Evolutionary conservation across 2,329 filamentous ascomycete species (phyloP), one percentile per base, ranked within the genome.

Genomic region (Xylaria sp.): DNA sequence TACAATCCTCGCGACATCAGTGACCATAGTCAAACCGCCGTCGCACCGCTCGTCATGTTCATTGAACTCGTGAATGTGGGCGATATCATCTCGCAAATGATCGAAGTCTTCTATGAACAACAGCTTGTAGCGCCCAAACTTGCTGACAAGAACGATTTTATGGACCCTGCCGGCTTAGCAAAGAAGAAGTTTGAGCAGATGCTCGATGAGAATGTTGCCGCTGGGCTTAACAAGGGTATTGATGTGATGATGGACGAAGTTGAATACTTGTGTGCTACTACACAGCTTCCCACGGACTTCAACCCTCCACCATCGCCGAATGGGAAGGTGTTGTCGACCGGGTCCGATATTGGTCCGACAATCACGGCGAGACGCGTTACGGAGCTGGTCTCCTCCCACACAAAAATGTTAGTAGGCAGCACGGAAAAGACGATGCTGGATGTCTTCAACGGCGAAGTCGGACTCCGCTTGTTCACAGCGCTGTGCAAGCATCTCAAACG

Each of bases 111-210:
- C 72, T 99, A 96, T 75, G 90, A 96, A 72, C 94, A 97, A 76
- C 94, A 99, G 76, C 83, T 99, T 34, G 86, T 92, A 4, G 83
- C 85, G 0, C 84, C 89, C 11, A 90, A 90, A 68, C 86, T 99
- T 56, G 89, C 89, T 1, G 93, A 97, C 71, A 87, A 90, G 49
- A 95, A 96, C 71, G 94, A 99, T 75, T 99, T 99, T 70, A 80
- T 99, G 52, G 91, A 96, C 70, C 89, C 92, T 18, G 91, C 92
- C 0, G 89, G 90, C 37, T 88, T 97, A 68, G 92, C 94, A 65
- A 99, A 99, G 83, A 97, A 97, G 78, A 92, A 91, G 66, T 99
- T 97, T 69, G 94, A 99, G 79, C 92, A 97, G 72, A 96, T 97
- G 89, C 86, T 99, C 1, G 94, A 99, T 71, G 94, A 97, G 75